Conservation (phyloP, 2,329 filamentous ascomycete genomes). For the Stachybotrys echinatus region DNA sequence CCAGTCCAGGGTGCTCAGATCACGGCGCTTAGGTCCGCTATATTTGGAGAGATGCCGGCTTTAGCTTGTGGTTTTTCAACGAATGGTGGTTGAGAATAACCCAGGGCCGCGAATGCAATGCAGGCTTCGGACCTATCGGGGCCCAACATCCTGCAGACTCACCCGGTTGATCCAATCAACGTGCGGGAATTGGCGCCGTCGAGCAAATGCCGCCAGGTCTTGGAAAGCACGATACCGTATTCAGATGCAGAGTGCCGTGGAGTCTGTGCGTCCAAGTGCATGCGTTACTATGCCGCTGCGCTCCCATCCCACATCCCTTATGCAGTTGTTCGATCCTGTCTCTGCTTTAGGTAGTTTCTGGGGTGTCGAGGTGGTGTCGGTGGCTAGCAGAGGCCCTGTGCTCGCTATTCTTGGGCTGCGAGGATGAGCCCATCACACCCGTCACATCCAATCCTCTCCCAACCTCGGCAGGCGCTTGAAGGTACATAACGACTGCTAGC, state of each 20-base stretch:
- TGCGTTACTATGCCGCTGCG: not conserved
- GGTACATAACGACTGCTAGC: constrained; percentile 45
- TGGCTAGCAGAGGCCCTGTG: not conserved
- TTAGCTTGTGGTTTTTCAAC: constrained; percentile 3
- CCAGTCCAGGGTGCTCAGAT: constrained; percentile 7
- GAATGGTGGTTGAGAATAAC: constrained; percentile 4
- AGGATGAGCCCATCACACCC: constrained; percentile 6
- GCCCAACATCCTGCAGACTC: constrained; percentile 2
- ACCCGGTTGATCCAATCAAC: constrained; percentile 6
- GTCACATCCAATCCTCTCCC: not conserved
- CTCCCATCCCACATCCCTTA: not conserved
- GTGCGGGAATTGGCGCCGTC: constrained; percentile 6
- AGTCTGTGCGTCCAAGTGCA: not conserved
- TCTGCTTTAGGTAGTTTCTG: not conserved
- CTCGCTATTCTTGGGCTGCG: not conserved
- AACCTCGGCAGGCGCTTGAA: not conserved
- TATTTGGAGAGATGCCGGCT: constrained; percentile 18
- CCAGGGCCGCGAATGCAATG: not conserved
- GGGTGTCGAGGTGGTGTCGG: not conserved
- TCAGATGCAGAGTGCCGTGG: not conserved
- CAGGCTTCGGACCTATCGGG: not conserved
- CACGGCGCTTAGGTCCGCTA: constrained; percentile 23
- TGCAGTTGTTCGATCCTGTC: not conserved
- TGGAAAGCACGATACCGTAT: not conserved
- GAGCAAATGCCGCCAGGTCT: not conserved